Conservation (phyloP, 2,329 filamentous ascomycete genomes). For the Cladosporium sp. region DNA sequence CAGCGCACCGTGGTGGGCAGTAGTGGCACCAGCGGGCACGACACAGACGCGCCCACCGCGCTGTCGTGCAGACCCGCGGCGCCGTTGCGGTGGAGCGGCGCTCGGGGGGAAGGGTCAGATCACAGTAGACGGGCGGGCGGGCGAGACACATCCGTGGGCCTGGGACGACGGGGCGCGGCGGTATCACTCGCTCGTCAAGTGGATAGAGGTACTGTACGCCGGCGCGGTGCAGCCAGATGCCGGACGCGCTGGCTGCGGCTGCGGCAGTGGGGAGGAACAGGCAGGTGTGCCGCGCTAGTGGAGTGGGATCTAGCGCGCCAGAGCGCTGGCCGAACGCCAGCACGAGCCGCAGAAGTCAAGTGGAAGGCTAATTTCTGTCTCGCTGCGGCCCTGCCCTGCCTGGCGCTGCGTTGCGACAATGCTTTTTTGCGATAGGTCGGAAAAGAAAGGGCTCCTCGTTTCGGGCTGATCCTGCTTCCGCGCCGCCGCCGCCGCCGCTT, state of each 20-base stretch:
- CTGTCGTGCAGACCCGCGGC: not conserved
- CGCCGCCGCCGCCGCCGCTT: too few species aligned
- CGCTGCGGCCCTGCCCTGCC: too few species aligned
- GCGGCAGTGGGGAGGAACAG: constrained; percentile 11
- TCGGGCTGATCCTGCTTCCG: too few species aligned
- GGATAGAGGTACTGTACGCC: too few species aligned
- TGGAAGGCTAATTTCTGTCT: constrained; percentile 4
- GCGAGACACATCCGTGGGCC: too few species aligned
- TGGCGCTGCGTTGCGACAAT: too few species aligned
- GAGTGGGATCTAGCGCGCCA: constrained; percentile 5
- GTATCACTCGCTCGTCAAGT: too few species aligned
- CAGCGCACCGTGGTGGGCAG: too few species aligned
- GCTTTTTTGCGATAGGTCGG: constrained; percentile 9
- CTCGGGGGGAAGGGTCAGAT: not conserved
- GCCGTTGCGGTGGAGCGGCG: not conserved
- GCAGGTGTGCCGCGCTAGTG: not conserved
- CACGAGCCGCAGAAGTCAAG: constrained; percentile 8
- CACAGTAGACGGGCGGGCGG: too few species aligned
- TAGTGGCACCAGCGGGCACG: too few species aligned
- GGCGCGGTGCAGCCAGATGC: constrained; percentile 1
- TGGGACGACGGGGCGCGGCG: too few species aligned
- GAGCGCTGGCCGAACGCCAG: constrained; percentile 7
- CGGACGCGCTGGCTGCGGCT: constrained; percentile 1
- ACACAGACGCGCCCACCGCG: too few species aligned
- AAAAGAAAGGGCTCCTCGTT: not conserved